These are phyloP conservation scores for Cephaloascus fragrans DNA, from an alignment of 805 yeast species.

Conservation along the genomic window DNA sequence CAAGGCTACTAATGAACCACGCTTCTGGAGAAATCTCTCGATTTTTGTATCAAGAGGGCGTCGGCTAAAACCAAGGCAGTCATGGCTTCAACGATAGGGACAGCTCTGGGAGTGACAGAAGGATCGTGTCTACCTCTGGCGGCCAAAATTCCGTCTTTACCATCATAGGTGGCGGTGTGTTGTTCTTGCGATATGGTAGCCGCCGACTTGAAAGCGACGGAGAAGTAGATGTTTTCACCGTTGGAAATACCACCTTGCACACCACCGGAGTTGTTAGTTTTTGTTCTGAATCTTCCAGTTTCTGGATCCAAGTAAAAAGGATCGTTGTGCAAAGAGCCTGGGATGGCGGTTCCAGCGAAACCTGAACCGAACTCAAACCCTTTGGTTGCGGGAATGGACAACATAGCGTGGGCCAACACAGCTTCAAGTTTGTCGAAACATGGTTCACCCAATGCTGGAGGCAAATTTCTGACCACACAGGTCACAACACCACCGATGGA, in stretches of 20 bases:
- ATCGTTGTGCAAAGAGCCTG: conserved; percentile 94
- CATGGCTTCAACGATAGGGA: conserved; percentile 98
- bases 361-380: conserved; percentile 98
- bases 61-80: conserved; percentile 91
- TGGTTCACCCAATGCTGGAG: conserved; percentile 96
- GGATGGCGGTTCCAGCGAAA: conserved; percentile 77
- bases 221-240: conserved; percentile 91
- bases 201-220: conserved; percentile 95
- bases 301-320: conserved; percentile 58
- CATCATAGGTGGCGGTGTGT: conserved; percentile 80
- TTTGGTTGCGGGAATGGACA: conserved; percentile 94
- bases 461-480: conserved; percentile 90
- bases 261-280: conserved; percentile 92
- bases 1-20: too few species aligned
- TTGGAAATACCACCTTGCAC: conserved; percentile 97
- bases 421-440: conserved; percentile 97
- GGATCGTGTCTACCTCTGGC: conserved; percentile 99
- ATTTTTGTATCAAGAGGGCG: conserved; percentile 72
- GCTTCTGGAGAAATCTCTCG: conserved; percentile 51
- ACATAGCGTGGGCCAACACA: conserved; percentile 91
- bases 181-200: conserved; percentile 96
- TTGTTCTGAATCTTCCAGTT: conserved; percentile 64
- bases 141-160: conserved; percentile 77
- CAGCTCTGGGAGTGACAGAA: conserved; percentile 95
- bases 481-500: conserved; percentile 98